phyloP scores from a whole-genome alignment of 2,329 filamentous ascomycete genomes.

The Clarireedia homoeocarpa region DNA sequence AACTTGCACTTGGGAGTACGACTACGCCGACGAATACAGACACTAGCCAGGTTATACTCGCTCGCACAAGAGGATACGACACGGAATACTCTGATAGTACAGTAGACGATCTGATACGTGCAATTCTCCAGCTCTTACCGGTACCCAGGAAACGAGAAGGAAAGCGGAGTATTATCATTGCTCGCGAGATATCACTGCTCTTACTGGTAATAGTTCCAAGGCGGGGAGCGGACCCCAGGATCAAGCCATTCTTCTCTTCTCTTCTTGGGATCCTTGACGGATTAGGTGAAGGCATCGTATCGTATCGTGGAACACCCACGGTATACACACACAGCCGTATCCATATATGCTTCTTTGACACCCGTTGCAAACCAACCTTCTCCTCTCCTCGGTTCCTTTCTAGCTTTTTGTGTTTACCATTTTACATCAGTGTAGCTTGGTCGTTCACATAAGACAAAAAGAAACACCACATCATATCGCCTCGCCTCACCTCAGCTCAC shows the following conservation, averaged over 20 bases:
- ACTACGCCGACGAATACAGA: too few relatives aligned
- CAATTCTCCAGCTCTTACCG: not conserved
- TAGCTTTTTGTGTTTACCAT: slow-evolving; percentile 3
- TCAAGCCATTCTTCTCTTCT: not conserved
- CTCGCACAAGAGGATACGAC: too few relatives aligned
- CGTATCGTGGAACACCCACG: too few relatives aligned
- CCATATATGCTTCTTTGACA: slow-evolving; percentile 2
- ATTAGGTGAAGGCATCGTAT: too few relatives aligned
- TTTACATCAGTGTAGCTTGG: not conserved
- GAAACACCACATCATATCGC: not conserved
- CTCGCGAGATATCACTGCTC: not conserved
- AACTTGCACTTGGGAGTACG: too few relatives aligned
- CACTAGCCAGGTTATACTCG: too few relatives aligned
- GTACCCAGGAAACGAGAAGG: not conserved
- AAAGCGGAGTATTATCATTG: slow-evolving; percentile 5
- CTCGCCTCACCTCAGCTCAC: not conserved
- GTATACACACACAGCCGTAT: not conserved
- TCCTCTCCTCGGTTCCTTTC: slow-evolving; percentile 2
- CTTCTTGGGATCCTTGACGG: not conserved
- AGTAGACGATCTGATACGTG: not conserved
- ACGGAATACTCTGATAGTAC: not conserved
- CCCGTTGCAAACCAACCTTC: not conserved
- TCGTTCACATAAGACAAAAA: not conserved
- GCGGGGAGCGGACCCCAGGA: not conserved
- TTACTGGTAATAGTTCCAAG: not conserved